Percentiles rank a stretch among this genome's conserved stretches.
Evolutionary conservation across 352 stramenopile species (phyloP).

Genomic region (Globisporangium polare): DNA sequence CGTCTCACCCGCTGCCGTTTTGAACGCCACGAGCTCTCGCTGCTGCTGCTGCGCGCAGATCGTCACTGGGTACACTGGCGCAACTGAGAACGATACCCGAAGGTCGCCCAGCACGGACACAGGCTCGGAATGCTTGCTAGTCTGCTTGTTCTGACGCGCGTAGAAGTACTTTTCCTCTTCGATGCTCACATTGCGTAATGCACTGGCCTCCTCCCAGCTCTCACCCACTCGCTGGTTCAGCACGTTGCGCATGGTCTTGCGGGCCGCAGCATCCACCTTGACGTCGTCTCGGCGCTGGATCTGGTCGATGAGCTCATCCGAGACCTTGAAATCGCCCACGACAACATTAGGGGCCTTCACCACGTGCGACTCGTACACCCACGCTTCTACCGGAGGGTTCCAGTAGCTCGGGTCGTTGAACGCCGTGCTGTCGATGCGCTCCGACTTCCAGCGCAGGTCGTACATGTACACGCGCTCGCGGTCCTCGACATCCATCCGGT

Average conservation of each 20-base stretch:
- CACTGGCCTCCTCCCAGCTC: slow-evolving; percentile 35
- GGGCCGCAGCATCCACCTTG: slow-evolving; percentile 31
- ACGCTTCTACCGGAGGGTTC: slow-evolving; percentile 61
- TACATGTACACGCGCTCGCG: slow-evolving; percentile 73
- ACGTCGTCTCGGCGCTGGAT: slow-evolving; percentile 59
- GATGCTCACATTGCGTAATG: slow-evolving; percentile 42
- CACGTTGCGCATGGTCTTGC: slow-evolving; percentile 53
- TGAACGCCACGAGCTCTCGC: slow-evolving; percentile 35
- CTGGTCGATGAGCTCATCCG: slow-evolving; percentile 57
- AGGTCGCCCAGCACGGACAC: slow-evolving; percentile 45
- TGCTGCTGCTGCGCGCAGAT: slow-evolving; percentile 50
- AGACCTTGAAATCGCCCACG: slow-evolving; percentile 56
- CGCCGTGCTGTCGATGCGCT: slow-evolving; percentile 42
- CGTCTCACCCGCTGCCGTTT: slow-evolving; percentile 32
- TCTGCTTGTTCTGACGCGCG: slow-evolving; percentile 13
- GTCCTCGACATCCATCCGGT: slow-evolving; percentile 26
- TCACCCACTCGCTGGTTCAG: slow-evolving; percentile 45
- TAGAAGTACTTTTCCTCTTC: slow-evolving; percentile 62
- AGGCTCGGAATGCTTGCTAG: slow-evolving; percentile 2
- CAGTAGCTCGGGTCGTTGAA: slow-evolving; percentile 64
- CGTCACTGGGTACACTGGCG: slow-evolving; percentile 61
- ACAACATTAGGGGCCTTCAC: slow-evolving; percentile 31
- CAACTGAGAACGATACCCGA: slow-evolving; percentile 60
- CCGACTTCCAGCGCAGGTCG: slow-evolving; percentile 51
- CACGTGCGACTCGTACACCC: slow-evolving; percentile 37